phyloP scores from a whole-genome alignment of 495 filamentous ascomycete species.

The Penicillium alfredii region DNA sequence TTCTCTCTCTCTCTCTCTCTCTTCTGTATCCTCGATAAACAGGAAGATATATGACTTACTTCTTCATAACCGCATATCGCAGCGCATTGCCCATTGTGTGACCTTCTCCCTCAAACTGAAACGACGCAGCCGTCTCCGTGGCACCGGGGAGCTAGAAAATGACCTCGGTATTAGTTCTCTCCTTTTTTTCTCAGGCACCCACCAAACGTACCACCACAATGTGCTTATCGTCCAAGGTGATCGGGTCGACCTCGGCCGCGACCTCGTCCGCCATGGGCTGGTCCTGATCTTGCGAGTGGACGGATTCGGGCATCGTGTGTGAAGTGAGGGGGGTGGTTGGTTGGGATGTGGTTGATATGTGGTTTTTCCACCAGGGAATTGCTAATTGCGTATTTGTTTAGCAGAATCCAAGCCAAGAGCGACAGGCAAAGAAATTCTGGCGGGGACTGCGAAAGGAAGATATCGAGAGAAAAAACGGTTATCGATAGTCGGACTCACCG shows the following conservation, averaged over 20 bases:
- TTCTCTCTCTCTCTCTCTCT: no score
- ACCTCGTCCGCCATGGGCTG: conserved; percentile 52
- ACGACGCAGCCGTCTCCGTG: conserved; percentile 66
- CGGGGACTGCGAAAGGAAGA: no score
- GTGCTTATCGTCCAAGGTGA: conserved; percentile 45
- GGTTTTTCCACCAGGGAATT: no score
- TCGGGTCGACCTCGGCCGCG: conserved; percentile 31
- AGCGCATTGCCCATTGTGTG: conserved; percentile 94
- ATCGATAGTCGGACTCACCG: conserved; percentile 28
- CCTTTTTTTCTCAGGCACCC: not conserved
- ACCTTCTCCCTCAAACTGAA: conserved; percentile 86
- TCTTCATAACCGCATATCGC: conserved; percentile 96
- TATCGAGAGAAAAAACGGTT: conserved; percentile 26
- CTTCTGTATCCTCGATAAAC: no score
- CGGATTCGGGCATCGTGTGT: conserved; percentile 36
- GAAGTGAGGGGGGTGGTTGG: not conserved
- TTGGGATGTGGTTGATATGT: not conserved
- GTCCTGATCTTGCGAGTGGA: conserved; percentile 39
- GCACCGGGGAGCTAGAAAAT: conserved; percentile 58
- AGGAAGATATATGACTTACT: conserved; percentile 49
- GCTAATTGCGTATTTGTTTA: no score
- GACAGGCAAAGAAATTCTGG: conserved; percentile 1
- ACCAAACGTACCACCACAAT: conserved; percentile 49
- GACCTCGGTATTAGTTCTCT: not conserved
- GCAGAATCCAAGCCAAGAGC: no score